Conservation (phyloP, 2,329 filamentous ascomycete genomes). For the Fusarium sp. region DNA sequence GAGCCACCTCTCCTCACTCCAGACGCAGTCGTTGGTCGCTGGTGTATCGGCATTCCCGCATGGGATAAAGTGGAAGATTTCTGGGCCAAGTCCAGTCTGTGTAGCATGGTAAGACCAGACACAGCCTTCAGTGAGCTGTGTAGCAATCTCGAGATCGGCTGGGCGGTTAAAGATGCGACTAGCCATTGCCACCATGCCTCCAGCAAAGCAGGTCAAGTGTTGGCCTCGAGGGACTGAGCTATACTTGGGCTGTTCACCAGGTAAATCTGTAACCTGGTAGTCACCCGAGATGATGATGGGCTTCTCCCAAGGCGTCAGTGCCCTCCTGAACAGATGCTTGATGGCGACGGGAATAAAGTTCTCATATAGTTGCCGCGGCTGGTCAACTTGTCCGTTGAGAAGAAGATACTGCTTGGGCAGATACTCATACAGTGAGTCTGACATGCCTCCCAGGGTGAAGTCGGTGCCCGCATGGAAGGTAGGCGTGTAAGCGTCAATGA, state of each 20-base stretch:
- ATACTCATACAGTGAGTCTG: constrained; percentile 73
- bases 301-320: constrained; percentile 68
- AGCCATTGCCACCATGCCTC: constrained; percentile 75
- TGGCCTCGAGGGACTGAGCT: constrained; percentile 57
- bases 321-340: constrained; percentile 74
- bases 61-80: constrained; percentile 65
- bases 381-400: constrained; percentile 65
- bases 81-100: constrained; percentile 70
- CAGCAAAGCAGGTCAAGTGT: constrained; percentile 74
- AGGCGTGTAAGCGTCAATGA: constrained; percentile 56
- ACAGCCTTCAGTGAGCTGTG: constrained; percentile 72
- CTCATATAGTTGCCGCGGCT: constrained; percentile 50
- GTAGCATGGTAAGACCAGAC: constrained; percentile 71
- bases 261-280: constrained; percentile 47
- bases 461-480: constrained; percentile 52
- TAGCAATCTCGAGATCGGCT: constrained; percentile 67
- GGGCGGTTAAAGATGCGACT: constrained; percentile 68
- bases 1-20: constrained; percentile 49
- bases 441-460: constrained; percentile 67
- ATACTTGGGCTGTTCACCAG: constrained; percentile 40
- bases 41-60: constrained; percentile 46
- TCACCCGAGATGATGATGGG: constrained; percentile 74
- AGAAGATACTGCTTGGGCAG: constrained; percentile 75
- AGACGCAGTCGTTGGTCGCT: constrained; percentile 49
- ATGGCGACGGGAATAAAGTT: constrained; percentile 59